Percentiles rank a stretch among this genome's conserved stretches.
Evolutionary conservation across 306 rosid species (phyloP).

Genomic region (Datisca glomerata): DNA sequence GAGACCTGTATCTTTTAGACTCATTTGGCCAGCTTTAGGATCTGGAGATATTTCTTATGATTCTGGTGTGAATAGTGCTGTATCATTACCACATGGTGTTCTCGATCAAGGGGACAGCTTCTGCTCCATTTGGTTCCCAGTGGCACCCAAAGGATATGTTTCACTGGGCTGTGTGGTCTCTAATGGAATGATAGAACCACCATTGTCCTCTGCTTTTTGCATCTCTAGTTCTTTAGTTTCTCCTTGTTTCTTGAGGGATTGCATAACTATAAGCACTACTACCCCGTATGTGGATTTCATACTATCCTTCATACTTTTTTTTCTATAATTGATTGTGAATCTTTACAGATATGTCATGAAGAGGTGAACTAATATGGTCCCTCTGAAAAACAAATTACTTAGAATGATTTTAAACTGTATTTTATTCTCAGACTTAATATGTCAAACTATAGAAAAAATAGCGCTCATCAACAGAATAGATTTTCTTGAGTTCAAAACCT

Average conservation of each 20-base stretch:
- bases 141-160: constrained; percentile 87
- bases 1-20: constrained; percentile 63
- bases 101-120: constrained; percentile 21
- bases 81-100: constrained; percentile 12
- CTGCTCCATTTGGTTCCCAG: constrained; percentile 91
- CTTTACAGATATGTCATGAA: too few relatives aligned
- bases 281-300: constrained; percentile 39
- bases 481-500: too few relatives aligned
- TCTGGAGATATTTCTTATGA: constrained; percentile 23
- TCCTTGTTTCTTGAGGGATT: constrained; percentile 70
- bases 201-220: constrained; percentile 65
- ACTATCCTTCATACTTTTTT: too few relatives aligned
- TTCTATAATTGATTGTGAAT: too few relatives aligned
- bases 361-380: too few relatives aligned
- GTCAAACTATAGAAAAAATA: too few relatives aligned
- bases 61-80: constrained; percentile 21
- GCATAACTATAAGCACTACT: constrained; percentile 42
- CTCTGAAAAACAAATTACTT: too few relatives aligned
- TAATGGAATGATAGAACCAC: constrained; percentile 52
- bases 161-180: constrained; percentile 88
- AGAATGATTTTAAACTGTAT: too few relatives aligned
- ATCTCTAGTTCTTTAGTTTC: constrained; percentile 64
- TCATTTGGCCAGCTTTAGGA: constrained; percentile 69
- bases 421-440: too few relatives aligned
- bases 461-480: too few relatives aligned